phyloP scores from a whole-genome alignment of 208 protist genomes.

The Acanthamoeba culbertsoni region DNA sequence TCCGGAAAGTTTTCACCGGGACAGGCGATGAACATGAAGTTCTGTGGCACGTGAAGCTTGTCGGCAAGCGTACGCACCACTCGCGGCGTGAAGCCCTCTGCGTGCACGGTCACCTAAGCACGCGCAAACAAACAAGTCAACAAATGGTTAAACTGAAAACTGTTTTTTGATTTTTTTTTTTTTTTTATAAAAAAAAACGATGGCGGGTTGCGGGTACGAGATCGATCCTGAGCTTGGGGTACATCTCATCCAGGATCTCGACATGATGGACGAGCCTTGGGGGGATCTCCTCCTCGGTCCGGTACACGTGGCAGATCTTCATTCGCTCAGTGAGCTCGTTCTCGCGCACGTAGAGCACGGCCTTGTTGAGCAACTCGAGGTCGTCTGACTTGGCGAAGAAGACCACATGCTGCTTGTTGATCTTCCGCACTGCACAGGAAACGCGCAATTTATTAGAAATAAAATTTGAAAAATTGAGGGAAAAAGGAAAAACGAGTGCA shows the following conservation, averaged over 20 bases:
- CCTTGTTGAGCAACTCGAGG: slow-evolving; percentile 84
- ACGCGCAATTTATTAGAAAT: background rate
- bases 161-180: background rate
- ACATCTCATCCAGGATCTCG: slow-evolving; percentile 71
- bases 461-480: background rate
- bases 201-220: slow-evolving; percentile 57
- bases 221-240: slow-evolving; percentile 83
- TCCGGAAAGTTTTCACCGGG: slow-evolving; percentile 76
- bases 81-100: slow-evolving; percentile 72
- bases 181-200: background rate
- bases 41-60: slow-evolving; percentile 79
- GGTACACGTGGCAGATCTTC: slow-evolving; percentile 80
- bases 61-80: slow-evolving; percentile 74
- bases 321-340: slow-evolving; percentile 87
- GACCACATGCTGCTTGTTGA: slow-evolving; percentile 80
- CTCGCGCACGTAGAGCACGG: slow-evolving; percentile 83
- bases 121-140: background rate
- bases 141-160: background rate
- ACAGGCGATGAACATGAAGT: slow-evolving; percentile 89
- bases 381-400: slow-evolving; percentile 85
- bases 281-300: slow-evolving; percentile 62
- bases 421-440: slow-evolving; percentile 67
- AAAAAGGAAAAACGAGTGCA: too few species aligned
- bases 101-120: background rate
- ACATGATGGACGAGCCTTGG: slow-evolving; percentile 74